A percentile compares a stretch with the other conserved stretches of the same genome.
phyloP scores from a whole-genome alignment of 257 asterid genomes.

The Avicennia marina region DNA sequence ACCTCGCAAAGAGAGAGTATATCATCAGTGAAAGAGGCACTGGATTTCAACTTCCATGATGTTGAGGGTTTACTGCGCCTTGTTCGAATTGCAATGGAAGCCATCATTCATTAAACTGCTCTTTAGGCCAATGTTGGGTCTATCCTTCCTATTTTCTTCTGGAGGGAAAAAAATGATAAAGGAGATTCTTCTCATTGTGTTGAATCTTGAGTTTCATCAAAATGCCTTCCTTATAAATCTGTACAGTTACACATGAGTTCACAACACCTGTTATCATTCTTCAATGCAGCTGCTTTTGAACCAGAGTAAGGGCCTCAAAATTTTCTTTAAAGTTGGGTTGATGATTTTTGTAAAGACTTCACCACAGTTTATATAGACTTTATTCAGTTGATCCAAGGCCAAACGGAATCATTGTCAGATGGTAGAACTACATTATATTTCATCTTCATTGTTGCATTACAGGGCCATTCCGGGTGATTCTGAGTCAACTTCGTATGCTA shows the following conservation, averaged over 20 bases:
- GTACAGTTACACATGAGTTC: slow-evolving; percentile 43
- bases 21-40: slow-evolving; percentile 64
- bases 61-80: slow-evolving; percentile 75
- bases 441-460: slow-evolving; percentile 10
- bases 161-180: slow-evolving; percentile 10
- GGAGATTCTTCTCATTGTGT: slow-evolving; percentile 8
- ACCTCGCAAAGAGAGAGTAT: slow-evolving; percentile 52
- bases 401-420: slow-evolving; percentile 22
- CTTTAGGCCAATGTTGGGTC: slow-evolving; percentile 21
- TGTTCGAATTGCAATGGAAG: slow-evolving; percentile 88
- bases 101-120: slow-evolving; percentile 46
- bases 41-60: slow-evolving; percentile 92
- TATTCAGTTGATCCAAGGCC: too few relatives aligned
- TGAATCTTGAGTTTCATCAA: slow-evolving; percentile 25
- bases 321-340: slow-evolving; percentile 22
- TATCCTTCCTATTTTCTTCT: slow-evolving; percentile 21
- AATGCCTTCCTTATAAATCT: slow-evolving; percentile 41
- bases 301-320: slow-evolving; percentile 21
- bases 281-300: slow-evolving; percentile 27
- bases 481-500: not conserved
- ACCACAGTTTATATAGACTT: slow-evolving; percentile 25
- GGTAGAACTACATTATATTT: slow-evolving; percentile 17
- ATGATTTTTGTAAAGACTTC: slow-evolving; percentile 22
- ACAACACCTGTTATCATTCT: slow-evolving; percentile 26
- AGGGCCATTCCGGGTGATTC: slow-evolving; percentile 5